A percentile compares a stretch with the other conserved stretches of the same genome.
These are phyloP conservation scores for Papiliotrema nemorosa DNA, from an alignment of 1,284 basidiomycete genomes.

Conservation along the genomic window DNA sequence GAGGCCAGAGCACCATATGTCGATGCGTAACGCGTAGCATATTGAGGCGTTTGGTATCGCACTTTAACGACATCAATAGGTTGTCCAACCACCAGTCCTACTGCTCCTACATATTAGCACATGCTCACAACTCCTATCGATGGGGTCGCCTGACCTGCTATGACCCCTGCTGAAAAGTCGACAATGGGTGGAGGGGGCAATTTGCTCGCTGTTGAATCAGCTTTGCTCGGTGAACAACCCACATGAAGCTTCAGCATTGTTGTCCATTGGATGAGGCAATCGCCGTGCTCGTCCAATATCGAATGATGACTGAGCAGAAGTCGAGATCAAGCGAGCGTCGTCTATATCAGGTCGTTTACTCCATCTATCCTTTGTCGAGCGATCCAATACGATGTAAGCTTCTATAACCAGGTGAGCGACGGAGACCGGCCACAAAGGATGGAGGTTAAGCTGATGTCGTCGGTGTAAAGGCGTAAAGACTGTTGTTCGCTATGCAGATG, in stretches of 20 bases:
- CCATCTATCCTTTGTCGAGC: neutral
- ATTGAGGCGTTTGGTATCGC: conserved; percentile 46
- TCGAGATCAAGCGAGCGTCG: neutral
- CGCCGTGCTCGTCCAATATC: too few relatives aligned
- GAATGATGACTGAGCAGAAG: neutral
- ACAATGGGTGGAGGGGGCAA: conserved; percentile 23
- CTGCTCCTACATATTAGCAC: conserved; percentile 31
- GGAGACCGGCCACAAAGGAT: too few relatives aligned
- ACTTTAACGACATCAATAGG: conserved; percentile 50
- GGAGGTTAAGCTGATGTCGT: too few relatives aligned
- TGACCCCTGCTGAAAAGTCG: conserved; percentile 45
- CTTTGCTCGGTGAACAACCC: neutral
- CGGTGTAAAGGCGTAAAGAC: too few relatives aligned
- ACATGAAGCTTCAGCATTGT: conserved; percentile 2
- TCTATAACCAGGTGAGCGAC: too few relatives aligned
- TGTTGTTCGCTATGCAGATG: too few relatives aligned
- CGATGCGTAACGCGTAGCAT: conserved; percentile 36
- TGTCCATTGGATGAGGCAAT: conserved; percentile 1
- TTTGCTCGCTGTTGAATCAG: conserved; percentile 2
- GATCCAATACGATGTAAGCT: too few relatives aligned
- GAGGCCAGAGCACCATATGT: conserved; percentile 43
- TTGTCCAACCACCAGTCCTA: conserved; percentile 49
- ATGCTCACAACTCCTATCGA: neutral
- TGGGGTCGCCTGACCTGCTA: conserved; percentile 27
- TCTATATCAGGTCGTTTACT: neutral